Percentiles rank a stretch among this genome's conserved stretches.
phyloP scores from a whole-genome alignment of 768 basidiomycete species.

The Cytidiella melzeri region DNA sequence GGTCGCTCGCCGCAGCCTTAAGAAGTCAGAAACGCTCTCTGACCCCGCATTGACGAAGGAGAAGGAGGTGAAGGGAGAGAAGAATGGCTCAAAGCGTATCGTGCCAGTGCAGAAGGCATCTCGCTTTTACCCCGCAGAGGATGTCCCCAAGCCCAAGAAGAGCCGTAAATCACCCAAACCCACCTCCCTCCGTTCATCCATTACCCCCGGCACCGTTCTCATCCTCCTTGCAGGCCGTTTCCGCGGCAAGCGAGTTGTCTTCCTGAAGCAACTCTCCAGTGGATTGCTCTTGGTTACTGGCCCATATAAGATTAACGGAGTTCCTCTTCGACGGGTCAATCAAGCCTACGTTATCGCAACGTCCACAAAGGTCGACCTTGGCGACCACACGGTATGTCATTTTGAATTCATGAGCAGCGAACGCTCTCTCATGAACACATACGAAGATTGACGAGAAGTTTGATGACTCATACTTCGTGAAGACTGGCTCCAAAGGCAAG shows the following conservation, averaged over 20 bases:
- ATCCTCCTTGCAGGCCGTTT: conserved; percentile 97
- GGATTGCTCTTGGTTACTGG: conserved; percentile 95
- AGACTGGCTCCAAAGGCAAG: conserved; percentile 62
- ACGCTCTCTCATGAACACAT: neutral
- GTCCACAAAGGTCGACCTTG: conserved; percentile 86
- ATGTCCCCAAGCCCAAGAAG: conserved; percentile 86
- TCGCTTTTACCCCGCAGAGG: conserved; percentile 93
- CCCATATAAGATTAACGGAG: conserved; percentile 97
- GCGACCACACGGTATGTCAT: conserved; percentile 58
- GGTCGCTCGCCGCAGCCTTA: conserved; percentile 74
- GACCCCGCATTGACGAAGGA: conserved; percentile 61
- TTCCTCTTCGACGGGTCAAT: conserved; percentile 95
- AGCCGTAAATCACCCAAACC: conserved; percentile 82
- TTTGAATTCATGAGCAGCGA: conserved; percentile 5
- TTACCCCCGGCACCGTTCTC: conserved; percentile 90
- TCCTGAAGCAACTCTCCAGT: conserved; percentile 90
- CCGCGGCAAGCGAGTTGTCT: conserved; percentile 97
- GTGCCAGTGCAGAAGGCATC: conserved; percentile 83
- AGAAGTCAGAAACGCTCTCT: conserved; percentile 65
- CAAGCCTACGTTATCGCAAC: conserved; percentile 99
- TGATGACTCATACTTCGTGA: conserved; percentile 92
- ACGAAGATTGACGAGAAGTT: conserved; percentile 79
- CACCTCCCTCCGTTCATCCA: conserved; percentile 73
- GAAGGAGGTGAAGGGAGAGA: conserved; percentile 81
- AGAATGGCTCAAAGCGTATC: conserved; percentile 85